A percentile compares a stretch with the other conserved stretches of the same genome.
Conservation (phyloP, 2,329 filamentous ascomycete species). For the Phaeoacremonium minimum region DNA sequence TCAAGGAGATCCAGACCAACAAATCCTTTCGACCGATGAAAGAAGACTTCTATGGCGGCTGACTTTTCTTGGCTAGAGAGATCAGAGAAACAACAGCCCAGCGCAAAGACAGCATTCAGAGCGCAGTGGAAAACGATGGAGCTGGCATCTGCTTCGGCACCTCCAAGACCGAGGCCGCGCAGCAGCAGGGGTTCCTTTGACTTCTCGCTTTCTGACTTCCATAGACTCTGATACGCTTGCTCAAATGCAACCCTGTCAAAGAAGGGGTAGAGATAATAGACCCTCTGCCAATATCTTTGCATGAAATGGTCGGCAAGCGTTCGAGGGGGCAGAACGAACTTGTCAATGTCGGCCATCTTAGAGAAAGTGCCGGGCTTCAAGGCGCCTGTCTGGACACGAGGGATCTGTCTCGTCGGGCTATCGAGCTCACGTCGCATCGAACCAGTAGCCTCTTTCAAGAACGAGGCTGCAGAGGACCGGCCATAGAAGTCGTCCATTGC, state of each 20-base stretch:
- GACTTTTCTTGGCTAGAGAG: constrained; percentile 19
- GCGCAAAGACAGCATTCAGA: constrained; percentile 36
- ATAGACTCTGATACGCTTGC: constrained; percentile 31
- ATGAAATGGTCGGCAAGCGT: constrained; percentile 34
- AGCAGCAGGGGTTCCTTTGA: constrained; percentile 8
- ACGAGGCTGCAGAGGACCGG: constrained; percentile 30
- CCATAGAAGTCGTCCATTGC: constrained; percentile 28
- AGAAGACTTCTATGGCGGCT: constrained; percentile 24
- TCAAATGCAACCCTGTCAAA: constrained; percentile 36
- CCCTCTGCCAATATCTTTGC: constrained; percentile 28
- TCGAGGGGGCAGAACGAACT: constrained; percentile 33
- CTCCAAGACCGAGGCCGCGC: constrained; percentile 26
- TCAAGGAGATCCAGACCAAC: constrained; percentile 32
- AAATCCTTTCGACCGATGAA: constrained; percentile 26
- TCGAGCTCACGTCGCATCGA: constrained; percentile 16
- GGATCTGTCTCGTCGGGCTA: constrained; percentile 8
- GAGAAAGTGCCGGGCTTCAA: constrained; percentile 1
- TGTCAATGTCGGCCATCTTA: constrained; percentile 11
- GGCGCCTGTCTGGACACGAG: neutral
- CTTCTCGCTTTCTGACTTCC: constrained; percentile 18
- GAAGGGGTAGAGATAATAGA: constrained; percentile 38
- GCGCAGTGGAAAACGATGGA: constrained; percentile 34
- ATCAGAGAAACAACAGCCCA: constrained; percentile 33
- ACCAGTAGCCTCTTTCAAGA: constrained; percentile 30
- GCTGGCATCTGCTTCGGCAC: constrained; percentile 21